Evolutionary conservation across 495 filamentous ascomycete genomes (phyloP), one percentile per base, ranked within the genome.

Genomic region (Astrocystis sublimbata): DNA sequence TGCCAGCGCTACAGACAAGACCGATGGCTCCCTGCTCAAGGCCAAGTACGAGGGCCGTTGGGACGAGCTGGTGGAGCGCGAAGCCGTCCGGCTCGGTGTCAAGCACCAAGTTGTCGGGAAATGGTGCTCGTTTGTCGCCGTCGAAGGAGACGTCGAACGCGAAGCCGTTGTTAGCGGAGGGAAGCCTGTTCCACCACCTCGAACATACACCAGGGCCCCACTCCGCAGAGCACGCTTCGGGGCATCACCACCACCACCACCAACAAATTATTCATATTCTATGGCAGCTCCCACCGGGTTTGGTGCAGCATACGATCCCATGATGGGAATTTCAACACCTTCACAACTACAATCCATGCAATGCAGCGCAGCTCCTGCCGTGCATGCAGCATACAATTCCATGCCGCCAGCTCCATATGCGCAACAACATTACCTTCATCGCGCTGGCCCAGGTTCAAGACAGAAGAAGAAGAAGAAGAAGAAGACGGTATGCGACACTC

Each of bases 91-190:
- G 0, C 74, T 91, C 0, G 88, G 89, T 0, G 79, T 85, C 36
- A 74, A 79, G 26, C 91, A 83, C 63, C 86, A 88, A 50, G 80
- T 91, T 15, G 84, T 81, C 4, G 83, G 86, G 0, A 89, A 86
- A 66, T 88, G 83, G 80, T 88, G 85, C 63, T 86, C 84, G 0
- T 92, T 92, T 58, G 86, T 91, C 4, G 88, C 89, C 5, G 77
- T 90, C 12, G 78, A 86, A 64, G 68, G 69, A 15, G 72, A 77
- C 46, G 67, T 71, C 15, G 63, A 70, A 21, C 56, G 58, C 9
- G 46, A 62, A 38, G 9, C 55, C 26, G 23, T 59, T n/a, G 9
- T 36, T 19, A 24, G 46, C n/a, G 17, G 41, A 1, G 42, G 6
- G 10, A 36, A 45, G 40, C 8, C 12, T 10, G 7, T 21, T 3